phyloP scores from a whole-genome alignment of 2,329 filamentous ascomycete species.

The Pseudopyrenochaeta lycopersici region DNA sequence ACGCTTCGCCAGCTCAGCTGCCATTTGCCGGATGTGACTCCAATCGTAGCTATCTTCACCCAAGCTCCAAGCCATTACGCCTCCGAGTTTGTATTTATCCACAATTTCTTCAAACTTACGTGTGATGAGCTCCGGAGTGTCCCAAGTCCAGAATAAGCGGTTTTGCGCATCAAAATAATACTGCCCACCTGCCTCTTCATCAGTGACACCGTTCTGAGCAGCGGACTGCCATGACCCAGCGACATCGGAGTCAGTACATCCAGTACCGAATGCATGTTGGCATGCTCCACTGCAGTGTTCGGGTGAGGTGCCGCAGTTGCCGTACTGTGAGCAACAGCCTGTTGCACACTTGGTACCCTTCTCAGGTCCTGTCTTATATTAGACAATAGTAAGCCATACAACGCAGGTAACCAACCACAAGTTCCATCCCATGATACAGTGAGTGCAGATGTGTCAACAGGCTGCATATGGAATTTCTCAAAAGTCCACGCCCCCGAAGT shows the following conservation, averaged over 20 bases:
- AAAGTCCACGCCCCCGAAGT: conserved; percentile 66
- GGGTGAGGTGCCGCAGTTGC: conserved; percentile 39
- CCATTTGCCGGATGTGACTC: conserved; percentile 56
- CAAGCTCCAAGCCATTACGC: conserved; percentile 79
- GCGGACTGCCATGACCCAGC: conserved; percentile 67
- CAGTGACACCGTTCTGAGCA: conserved; percentile 61
- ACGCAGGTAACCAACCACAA: conserved; percentile 25
- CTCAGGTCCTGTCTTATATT: conserved; percentile 12
- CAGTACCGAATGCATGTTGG: conserved; percentile 45
- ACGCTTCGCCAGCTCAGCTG: conserved; percentile 23
- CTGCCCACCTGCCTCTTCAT: conserved; percentile 67
- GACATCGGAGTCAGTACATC: conserved; percentile 61
- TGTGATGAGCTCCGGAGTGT: conserved; percentile 68
- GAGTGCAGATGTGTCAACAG: conserved; percentile 23
- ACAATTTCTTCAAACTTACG: conserved; percentile 71
- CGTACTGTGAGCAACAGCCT: conserved; percentile 45
- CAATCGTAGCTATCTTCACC: conserved; percentile 68
- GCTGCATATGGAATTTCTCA: conserved; percentile 36
- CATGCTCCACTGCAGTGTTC: conserved; percentile 45
- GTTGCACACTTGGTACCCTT: conserved; percentile 34
- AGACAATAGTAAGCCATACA: too few species aligned
- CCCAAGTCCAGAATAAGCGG: conserved; percentile 77
- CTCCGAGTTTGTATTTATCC: conserved; percentile 65
- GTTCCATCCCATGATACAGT: conserved; percentile 35
- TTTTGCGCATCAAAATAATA: conserved; percentile 72